A percentile compares a stretch with the other conserved stretches of the same genome.
phyloP scores from a whole-genome alignment of 1,284 basidiomycete species.

The Rhodotorula mucilaginosa region DNA sequence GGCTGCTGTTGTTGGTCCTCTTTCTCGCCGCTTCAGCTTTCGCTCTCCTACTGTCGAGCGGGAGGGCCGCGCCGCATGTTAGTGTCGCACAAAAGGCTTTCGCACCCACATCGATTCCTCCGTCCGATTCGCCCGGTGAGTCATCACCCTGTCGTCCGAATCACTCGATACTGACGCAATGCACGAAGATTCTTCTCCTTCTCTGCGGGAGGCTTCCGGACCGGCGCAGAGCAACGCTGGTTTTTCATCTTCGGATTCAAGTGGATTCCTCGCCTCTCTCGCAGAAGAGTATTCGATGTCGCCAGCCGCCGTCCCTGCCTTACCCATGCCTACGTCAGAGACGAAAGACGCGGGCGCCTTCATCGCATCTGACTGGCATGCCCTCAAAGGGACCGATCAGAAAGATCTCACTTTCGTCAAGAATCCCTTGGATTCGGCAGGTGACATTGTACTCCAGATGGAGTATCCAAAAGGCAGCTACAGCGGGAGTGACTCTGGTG shows the following conservation, averaged over 20 bases:
- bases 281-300: slow-evolving; percentile 14
- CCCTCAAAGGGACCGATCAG: neutral
- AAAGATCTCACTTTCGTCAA: slow-evolving; percentile 8
- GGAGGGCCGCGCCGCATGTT: too few species aligned
- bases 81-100: too few species aligned
- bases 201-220: too few species aligned
- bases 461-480: slow-evolving; percentile 22
- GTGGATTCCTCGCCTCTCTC: slow-evolving; percentile 18
- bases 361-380: neutral
- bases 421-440: neutral
- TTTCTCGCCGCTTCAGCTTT: neutral
- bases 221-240: too few species aligned
- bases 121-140: too few species aligned
- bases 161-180: too few species aligned
- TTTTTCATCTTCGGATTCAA: neutral
- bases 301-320: slow-evolving; percentile 2
- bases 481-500: neutral
- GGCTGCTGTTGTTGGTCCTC: neutral
- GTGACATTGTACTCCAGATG: slow-evolving; percentile 6
- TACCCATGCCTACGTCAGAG: slow-evolving; percentile 7
- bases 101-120: too few species aligned
- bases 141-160: too few species aligned
- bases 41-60: neutral
- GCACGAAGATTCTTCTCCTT: too few species aligned
- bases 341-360: neutral